Evolutionary conservation across 306 rosid species (phyloP).

Genomic region (Spatholobus suberectus): DNA sequence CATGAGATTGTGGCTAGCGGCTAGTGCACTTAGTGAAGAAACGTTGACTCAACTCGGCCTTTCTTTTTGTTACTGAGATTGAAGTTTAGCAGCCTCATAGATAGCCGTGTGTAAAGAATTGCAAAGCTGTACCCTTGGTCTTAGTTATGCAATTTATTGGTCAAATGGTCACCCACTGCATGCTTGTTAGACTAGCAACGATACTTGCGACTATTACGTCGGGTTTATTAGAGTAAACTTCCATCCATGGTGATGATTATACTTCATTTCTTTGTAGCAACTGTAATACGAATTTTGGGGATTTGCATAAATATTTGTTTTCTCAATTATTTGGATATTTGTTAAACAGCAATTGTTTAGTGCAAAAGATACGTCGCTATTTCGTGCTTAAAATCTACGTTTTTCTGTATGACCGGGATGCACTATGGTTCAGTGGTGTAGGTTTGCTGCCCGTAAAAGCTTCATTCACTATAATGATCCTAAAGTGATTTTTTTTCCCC

Average conservation of each 20-base stretch:
- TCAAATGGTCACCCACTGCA: constrained; percentile 37
- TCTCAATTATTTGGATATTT: constrained; percentile 40
- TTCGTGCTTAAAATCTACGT: background rate
- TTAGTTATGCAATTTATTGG: constrained; percentile 41
- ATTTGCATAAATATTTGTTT: constrained; percentile 37
- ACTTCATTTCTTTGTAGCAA: constrained; percentile 45
- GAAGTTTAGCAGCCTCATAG: constrained; percentile 45
- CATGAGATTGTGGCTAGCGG: constrained; percentile 96
- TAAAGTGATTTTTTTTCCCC: too few species aligned
- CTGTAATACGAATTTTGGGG: constrained; percentile 63
- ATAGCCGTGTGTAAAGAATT: constrained; percentile 59
- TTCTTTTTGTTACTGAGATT: constrained; percentile 40
- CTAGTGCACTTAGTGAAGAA: constrained; percentile 48
- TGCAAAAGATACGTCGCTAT: background rate
- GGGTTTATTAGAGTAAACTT: constrained; percentile 40
- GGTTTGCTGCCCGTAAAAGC: background rate
- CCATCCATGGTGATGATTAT: constrained; percentile 41
- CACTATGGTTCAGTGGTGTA: constrained; percentile 2
- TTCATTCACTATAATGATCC: too few species aligned
- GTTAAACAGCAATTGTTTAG: constrained; percentile 29
- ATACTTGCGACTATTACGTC: constrained; percentile 20
- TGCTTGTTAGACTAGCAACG: constrained; percentile 31
- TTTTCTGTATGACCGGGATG: background rate
- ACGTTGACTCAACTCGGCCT: constrained; percentile 38
- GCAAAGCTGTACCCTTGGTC: constrained; percentile 38